These are phyloP conservation scores for Pythium utonaiense DNA, from an alignment of 352 stramenopile species.

Conservation along the genomic window DNA sequence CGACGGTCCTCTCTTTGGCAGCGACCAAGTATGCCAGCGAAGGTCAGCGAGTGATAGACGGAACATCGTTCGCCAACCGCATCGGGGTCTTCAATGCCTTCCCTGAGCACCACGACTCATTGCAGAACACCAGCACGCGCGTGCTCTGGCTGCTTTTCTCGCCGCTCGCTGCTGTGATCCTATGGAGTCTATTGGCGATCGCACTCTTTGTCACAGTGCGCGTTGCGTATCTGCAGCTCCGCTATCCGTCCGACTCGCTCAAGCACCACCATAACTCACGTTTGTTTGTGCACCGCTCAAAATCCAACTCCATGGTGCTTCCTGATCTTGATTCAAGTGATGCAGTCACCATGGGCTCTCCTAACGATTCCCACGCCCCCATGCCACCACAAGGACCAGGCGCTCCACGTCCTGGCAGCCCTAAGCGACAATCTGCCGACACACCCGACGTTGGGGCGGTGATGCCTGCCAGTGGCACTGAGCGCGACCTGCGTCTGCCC, in stretches of 20 bases:
- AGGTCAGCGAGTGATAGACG: constrained; percentile 14
- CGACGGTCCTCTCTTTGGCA: constrained; percentile 12
- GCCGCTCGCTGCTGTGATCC: constrained; percentile 7
- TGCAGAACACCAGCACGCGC: constrained; percentile 15
- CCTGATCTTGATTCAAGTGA: constrained; percentile 10
- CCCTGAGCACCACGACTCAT: constrained; percentile 20
- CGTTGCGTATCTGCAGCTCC: constrained; percentile 10
- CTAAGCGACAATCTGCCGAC: neutral
- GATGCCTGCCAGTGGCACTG: constrained; percentile 14
- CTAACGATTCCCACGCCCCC: neutral
- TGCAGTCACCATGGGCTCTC: neutral
- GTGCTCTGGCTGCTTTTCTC: constrained; percentile 15
- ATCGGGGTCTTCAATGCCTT: constrained; percentile 19
- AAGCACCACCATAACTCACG: constrained; percentile 12
- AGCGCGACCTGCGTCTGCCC: constrained; percentile 19
- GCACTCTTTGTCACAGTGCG: constrained; percentile 2
- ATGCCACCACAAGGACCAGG: neutral
- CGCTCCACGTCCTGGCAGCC: neutral
- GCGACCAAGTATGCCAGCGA: constrained; percentile 10
- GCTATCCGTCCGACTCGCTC: constrained; percentile 5
- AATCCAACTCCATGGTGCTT: constrained; percentile 16
- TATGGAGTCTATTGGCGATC: constrained; percentile 19
- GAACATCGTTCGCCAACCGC: constrained; percentile 12
- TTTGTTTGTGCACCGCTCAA: constrained; percentile 11
- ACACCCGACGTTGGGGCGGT: neutral